Evolutionary conservation across 495 filamentous ascomycete species (phyloP).

Genomic region (Aspergillus cavernicola): DNA sequence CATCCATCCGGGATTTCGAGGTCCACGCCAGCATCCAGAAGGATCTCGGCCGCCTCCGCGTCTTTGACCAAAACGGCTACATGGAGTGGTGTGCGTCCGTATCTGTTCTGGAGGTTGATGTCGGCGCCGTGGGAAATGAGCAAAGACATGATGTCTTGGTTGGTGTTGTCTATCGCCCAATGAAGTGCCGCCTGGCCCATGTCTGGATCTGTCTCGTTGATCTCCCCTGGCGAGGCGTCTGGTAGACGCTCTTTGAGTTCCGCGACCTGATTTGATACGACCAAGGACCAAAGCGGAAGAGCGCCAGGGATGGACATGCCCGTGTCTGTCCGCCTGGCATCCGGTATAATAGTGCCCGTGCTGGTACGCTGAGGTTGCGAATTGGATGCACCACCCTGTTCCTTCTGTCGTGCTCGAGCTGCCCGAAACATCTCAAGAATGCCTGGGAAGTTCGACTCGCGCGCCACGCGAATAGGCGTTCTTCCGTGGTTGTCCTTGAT

Average conservation of each 20-base stretch:
- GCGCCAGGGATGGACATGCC: not conserved
- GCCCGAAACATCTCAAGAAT: not conserved
- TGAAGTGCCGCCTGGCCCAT: constrained; percentile 10
- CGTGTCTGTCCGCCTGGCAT: not conserved
- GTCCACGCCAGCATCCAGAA: not conserved
- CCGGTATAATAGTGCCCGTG: not conserved
- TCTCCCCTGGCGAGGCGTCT: not conserved
- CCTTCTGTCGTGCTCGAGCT: not conserved
- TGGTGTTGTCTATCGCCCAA: not conserved
- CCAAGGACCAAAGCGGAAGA: constrained; percentile 5
- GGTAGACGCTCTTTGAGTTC: not conserved
- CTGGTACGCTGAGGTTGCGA: not conserved
- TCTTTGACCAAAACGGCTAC: not conserved
- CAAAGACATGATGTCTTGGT: not conserved
- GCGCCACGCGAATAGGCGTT: constrained; percentile 7
- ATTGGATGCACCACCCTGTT: not conserved
- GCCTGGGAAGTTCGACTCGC: not conserved
- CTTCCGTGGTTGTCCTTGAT: constrained; percentile 9
- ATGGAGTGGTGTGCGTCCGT: constrained; percentile 6
- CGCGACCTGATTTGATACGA: not conserved
- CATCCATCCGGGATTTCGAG: not conserved
- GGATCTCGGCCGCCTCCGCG: not conserved
- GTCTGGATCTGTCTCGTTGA: constrained; percentile 7
- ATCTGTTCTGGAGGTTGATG: not conserved
- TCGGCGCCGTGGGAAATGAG: constrained; percentile 3